A percentile compares a stretch with the other conserved stretches of the same genome.
phyloP scores from a whole-genome alignment of 1,284 basidiomycete species.

The Rhodofomes roseus region DNA sequence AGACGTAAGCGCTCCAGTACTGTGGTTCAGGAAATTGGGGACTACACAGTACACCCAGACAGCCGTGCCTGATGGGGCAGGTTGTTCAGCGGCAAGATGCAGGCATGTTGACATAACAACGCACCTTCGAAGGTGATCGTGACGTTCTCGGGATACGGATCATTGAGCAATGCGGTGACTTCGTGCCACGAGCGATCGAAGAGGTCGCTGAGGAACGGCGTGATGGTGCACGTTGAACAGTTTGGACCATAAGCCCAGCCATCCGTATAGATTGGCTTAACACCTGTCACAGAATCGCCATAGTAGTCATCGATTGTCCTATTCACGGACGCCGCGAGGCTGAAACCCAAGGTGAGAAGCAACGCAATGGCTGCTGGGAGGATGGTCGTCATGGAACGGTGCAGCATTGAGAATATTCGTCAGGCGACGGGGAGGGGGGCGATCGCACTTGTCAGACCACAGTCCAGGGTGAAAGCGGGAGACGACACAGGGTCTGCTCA shows the following conservation, averaged over 20 bases:
- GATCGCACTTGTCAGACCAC: not conserved
- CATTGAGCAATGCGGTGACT: not conserved
- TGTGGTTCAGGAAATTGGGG: constrained; percentile 3
- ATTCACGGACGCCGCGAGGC: not conserved
- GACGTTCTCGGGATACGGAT: not conserved
- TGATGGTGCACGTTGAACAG: not conserved
- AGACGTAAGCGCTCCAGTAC: constrained; percentile 13
- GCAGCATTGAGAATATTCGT: not conserved
- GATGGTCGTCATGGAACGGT: too few relatives aligned
- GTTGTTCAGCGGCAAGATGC: not conserved
- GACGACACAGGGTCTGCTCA: not conserved
- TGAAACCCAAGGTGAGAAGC: not conserved
- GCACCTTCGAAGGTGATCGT: not conserved
- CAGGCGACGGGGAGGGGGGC: not conserved
- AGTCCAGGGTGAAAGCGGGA: not conserved
- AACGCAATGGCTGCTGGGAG: too few relatives aligned
- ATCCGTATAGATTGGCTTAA: not conserved
- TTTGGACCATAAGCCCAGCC: not conserved
- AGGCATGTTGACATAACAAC: not conserved
- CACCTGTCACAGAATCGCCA: not conserved
- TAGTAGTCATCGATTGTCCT: not conserved
- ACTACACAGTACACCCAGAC: constrained; percentile 27
- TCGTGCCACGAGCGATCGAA: constrained; percentile 4
- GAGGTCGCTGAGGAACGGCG: not conserved
- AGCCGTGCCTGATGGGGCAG: not conserved